Evolutionary conservation across 2,329 filamentous ascomycete species (phyloP).

Genomic region (Penicillium digitatum): DNA sequence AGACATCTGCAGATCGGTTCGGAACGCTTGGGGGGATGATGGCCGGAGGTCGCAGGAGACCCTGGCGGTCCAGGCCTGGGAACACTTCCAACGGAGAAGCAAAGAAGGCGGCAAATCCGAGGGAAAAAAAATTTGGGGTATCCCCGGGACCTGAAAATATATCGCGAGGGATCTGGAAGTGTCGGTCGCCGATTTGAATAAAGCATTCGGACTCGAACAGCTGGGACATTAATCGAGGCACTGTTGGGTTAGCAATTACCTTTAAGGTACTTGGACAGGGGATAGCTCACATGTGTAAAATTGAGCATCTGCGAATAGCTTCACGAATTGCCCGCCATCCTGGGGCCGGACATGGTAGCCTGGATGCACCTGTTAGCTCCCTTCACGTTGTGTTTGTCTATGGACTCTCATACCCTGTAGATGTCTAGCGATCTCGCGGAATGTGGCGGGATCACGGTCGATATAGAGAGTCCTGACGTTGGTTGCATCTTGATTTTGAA

Average conservation of each 20-base stretch:
- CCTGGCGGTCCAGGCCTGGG: constrained; percentile 73
- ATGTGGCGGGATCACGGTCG: constrained; percentile 85
- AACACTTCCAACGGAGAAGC: constrained; percentile 74
- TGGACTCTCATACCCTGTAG: constrained; percentile 58
- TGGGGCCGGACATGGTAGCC: constrained; percentile 79
- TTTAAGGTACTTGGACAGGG: neutral
- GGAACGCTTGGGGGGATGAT: constrained; percentile 79
- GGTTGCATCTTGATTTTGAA: constrained; percentile 52
- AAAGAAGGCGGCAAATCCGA: constrained; percentile 87
- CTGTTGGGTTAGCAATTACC: constrained; percentile 42
- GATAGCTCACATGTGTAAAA: constrained; percentile 74
- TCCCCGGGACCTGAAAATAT: constrained; percentile 82
- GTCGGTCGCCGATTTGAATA: constrained; percentile 78
- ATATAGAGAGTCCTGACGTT: constrained; percentile 82
- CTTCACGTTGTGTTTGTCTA: neutral
- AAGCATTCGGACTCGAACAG: constrained; percentile 90
- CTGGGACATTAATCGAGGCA: constrained; percentile 84
- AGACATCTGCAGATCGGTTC: constrained; percentile 75
- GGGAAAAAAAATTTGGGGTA: constrained; percentile 90
- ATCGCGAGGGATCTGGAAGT: constrained; percentile 87
- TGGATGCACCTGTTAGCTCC: constrained; percentile 21
- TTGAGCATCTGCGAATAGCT: constrained; percentile 88
- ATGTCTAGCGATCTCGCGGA: constrained; percentile 83
- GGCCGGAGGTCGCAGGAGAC: constrained; percentile 78
- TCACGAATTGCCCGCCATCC: constrained; percentile 83